Evolutionary conservation across 257 asterid species (phyloP).

Genomic region (Lantana camara): DNA sequence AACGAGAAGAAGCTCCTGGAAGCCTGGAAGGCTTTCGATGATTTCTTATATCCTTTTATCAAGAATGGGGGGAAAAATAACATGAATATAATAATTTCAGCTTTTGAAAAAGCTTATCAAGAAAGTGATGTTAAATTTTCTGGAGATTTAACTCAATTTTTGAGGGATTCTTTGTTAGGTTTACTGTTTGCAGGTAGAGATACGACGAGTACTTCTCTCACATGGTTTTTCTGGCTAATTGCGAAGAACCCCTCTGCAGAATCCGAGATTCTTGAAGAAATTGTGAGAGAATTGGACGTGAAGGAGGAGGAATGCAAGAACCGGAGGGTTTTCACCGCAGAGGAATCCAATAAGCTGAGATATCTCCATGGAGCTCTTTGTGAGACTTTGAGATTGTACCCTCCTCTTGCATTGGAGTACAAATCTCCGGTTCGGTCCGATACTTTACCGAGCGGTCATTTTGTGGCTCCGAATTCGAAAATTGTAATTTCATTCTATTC

Average conservation of each 20-base stretch:
- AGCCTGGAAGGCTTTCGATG: conserved; percentile 29
- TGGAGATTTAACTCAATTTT: background rate
- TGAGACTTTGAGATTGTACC: conserved; percentile 27
- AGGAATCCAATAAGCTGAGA: conserved; percentile 3
- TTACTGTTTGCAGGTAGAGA: conserved; percentile 27
- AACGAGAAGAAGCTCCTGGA: conserved; percentile 16
- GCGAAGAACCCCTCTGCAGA: conserved; percentile 7
- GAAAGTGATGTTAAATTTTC: background rate
- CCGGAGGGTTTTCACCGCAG: background rate
- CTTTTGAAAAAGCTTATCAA: background rate
- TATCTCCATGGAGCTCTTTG: conserved; percentile 32
- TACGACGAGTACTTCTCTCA: conserved; percentile 21
- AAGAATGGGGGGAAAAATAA: background rate
- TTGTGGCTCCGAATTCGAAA: background rate
- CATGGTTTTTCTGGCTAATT: conserved; percentile 33
- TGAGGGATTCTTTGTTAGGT: conserved; percentile 17
- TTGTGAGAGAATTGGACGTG: background rate
- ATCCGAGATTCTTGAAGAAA: conserved; percentile 21
- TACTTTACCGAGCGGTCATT: conserved; percentile 24
- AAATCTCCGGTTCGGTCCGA: conserved; percentile 22
- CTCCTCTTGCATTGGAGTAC: conserved; percentile 25
- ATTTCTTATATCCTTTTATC: conserved; percentile 16
- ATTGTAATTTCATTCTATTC: conserved; percentile 15
- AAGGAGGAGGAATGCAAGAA: background rate
- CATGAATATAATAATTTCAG: conserved; percentile 4